Evolutionary conservation across 768 basidiomycete genomes (phyloP), one percentile per base, ranked within the genome.

Genomic region (Mycena filopes): DNA sequence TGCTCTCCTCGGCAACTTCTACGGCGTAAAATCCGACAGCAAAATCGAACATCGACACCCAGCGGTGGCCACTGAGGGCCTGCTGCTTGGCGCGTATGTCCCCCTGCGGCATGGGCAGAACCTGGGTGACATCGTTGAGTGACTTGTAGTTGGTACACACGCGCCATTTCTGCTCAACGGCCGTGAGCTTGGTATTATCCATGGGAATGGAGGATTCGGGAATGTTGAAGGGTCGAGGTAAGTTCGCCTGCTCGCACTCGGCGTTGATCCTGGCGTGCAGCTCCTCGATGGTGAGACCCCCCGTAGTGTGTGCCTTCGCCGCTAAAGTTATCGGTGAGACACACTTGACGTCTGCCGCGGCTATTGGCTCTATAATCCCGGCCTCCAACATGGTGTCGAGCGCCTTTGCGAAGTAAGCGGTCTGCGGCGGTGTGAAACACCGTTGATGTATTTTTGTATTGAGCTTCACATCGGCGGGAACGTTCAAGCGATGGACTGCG

Each of bases 1-100:
- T 65, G 3, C 67, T 58, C 10, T 67, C 73, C 9, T 63, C 56
- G 4, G 60, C 55, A 2, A 76, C 58, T 2, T 29, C 45, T 9
- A 72, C 55, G 2, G 70, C 75, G 54, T 73, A 77, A 72, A 81
- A 83, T 1, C 81, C 82, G 0, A 71, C 69, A 3, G 79, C 77
- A 55, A 81, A 79, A 67, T 84, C 80, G 25, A 83, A 77, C 0
- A 77, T 63, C 11, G 65, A 72, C 0, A 79, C 46, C 67, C 75
- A 84, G 0, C 75, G 48, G 49, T 84, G 79, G 0, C 82, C 81
- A 2, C 70, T 72, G 0, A 83, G 67, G 0, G 67, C 8, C 43
- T 76, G 72, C 55, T 84, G 81, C 55, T 83, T 84, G 0, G 72
- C 71, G 0, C 70, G 43, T 0, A 85, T 79, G 64, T 84, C 76